Percentiles rank a stretch among this genome's conserved stretches.
Conservation (phyloP, 1,284 basidiomycete genomes). For the Cutaneotrichosporon sp. region DNA sequence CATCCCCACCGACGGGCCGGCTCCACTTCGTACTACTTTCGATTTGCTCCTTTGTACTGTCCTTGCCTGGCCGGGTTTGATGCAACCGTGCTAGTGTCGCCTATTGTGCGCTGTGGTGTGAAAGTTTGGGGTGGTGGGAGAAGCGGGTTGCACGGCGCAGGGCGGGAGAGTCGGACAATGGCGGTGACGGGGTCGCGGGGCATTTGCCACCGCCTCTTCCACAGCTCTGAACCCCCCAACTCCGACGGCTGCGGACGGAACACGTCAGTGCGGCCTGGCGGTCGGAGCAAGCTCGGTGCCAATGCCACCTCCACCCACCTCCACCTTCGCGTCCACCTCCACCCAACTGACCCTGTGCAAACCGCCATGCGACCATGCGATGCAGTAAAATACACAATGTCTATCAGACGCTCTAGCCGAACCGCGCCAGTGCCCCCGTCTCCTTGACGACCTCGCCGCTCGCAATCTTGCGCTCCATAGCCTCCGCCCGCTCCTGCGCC, state of each 20-base stretch:
- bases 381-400: conserved; percentile 4
- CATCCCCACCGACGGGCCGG: too few species aligned
- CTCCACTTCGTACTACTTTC: conserved; percentile 11
- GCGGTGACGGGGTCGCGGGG: background rate
- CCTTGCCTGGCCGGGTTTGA: conserved; percentile 19
- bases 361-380: conserved; percentile 9
- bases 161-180: background rate
- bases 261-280: too few species aligned
- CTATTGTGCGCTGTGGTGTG: too few species aligned
- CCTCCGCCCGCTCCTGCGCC: conserved; percentile 35
- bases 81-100: conserved; percentile 22
- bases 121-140: background rate
- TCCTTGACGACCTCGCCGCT: conserved; percentile 38
- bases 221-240: background rate
- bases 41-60: conserved; percentile 28
- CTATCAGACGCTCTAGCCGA: conserved; percentile 32
- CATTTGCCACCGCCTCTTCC: background rate
- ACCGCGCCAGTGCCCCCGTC: conserved; percentile 40
- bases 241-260: background rate
- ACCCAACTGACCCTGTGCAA: background rate
- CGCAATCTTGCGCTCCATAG: conserved; percentile 29
- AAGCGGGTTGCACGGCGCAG: background rate
- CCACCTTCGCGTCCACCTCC: background rate
- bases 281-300: too few species aligned
- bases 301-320: background rate